phyloP scores from a whole-genome alignment of 106 monocot genomes.

The Chionographis japonica region DNA sequence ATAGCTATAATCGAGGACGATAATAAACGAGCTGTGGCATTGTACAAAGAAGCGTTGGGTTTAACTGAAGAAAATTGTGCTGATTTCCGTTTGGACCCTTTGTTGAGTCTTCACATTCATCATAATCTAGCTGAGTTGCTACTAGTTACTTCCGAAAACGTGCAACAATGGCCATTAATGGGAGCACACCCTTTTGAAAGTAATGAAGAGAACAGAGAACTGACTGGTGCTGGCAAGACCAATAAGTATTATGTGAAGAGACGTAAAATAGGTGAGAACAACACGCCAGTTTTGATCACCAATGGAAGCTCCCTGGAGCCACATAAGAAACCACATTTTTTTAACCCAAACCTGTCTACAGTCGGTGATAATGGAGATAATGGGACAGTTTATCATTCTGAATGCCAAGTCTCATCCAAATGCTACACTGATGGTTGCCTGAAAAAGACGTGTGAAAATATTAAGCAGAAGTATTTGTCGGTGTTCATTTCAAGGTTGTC shows the following conservation, averaged over 20 bases:
- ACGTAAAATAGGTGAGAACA: slow-evolving; percentile 29
- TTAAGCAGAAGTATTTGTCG: slow-evolving; percentile 73
- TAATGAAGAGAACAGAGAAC: slow-evolving; percentile 21
- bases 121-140: slow-evolving; percentile 83
- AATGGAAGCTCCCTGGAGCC: slow-evolving; percentile 7
- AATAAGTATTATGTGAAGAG: slow-evolving; percentile 41
- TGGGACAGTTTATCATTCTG: slow-evolving; percentile 11
- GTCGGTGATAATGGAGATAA: slow-evolving; percentile 9
- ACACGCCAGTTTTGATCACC: slow-evolving; percentile 2
- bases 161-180: slow-evolving; percentile 23
- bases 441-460: slow-evolving; percentile 59
- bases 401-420: slow-evolving; percentile 19
- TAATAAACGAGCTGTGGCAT: slow-evolving; percentile 39
- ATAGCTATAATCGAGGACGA: slow-evolving; percentile 72
- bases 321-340: slow-evolving; percentile 5
- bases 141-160: slow-evolving; percentile 27
- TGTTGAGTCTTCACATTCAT: slow-evolving; percentile 86
- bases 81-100: slow-evolving; percentile 87
- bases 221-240: slow-evolving; percentile 17
- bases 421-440: slow-evolving; percentile 52
- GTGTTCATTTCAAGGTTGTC: slow-evolving; percentile 62
- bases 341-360: not conserved
- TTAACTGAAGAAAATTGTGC: slow-evolving; percentile 59
- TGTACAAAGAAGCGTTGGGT: slow-evolving; percentile 78
- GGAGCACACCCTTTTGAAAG: slow-evolving; percentile 21